phyloP scores from a whole-genome alignment of 2,329 filamentous ascomycete genomes.

The Monosporascus sp. region DNA sequence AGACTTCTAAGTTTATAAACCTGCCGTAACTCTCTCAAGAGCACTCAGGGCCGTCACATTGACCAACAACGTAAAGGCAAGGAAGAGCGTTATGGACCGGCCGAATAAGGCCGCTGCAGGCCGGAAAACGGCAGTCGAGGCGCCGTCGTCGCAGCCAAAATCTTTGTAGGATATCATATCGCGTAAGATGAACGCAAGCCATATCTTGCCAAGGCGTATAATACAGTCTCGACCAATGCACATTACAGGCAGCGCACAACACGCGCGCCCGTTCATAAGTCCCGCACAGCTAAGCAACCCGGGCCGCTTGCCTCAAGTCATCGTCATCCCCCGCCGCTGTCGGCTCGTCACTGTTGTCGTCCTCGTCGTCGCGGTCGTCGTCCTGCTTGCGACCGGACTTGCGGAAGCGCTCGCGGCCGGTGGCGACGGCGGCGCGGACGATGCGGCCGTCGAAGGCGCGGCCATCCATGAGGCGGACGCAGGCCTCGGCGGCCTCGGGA shows the following conservation, averaged over 20 bases:
- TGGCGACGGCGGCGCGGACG: conserved; percentile 66
- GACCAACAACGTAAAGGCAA: too few species aligned
- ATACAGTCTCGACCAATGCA: too few species aligned
- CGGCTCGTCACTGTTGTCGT: not conserved
- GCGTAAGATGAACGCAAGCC: not conserved
- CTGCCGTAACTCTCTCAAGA: too few species aligned
- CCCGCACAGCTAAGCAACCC: too few species aligned
- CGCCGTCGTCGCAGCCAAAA: not conserved
- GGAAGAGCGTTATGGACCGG: too few species aligned
- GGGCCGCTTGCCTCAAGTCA: too few species aligned
- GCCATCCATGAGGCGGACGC: conserved; percentile 71
- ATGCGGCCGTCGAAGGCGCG: conserved; percentile 69
- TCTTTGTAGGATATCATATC: not conserved
- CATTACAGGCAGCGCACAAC: too few species aligned
- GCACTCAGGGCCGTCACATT: too few species aligned
- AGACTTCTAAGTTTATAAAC: too few species aligned
- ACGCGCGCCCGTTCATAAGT: too few species aligned
- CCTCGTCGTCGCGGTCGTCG: conserved; percentile 16
- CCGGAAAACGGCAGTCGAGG: too few species aligned
- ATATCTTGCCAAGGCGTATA: not conserved
- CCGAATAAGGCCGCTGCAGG: too few species aligned
- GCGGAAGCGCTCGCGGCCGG: conserved; percentile 67
- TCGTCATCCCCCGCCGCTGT: not conserved
- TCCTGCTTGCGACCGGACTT: conserved; percentile 55
- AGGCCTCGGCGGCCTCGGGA: conserved; percentile 64